These are phyloP conservation scores for Zymoseptoria crescenta DNA, from an alignment of 2,329 filamentous ascomycete genomes.

Conservation along the genomic window DNA sequence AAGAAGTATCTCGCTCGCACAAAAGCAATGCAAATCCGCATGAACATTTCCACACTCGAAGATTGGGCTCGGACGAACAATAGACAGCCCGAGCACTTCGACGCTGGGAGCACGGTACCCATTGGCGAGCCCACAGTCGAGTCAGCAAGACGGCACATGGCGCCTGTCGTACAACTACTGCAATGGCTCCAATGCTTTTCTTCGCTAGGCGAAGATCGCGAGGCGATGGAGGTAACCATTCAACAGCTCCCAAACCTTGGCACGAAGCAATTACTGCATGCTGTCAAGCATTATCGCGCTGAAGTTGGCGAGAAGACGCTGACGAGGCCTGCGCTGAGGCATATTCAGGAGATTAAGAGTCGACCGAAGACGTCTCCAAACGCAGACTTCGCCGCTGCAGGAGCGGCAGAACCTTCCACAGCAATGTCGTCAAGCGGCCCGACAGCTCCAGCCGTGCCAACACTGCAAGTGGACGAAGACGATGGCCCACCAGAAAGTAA, in stretches of 20 bases:
- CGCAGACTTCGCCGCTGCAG: constrained; percentile 2
- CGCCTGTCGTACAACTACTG: constrained; percentile 83
- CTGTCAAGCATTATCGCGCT: constrained; percentile 84
- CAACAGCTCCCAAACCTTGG: constrained; percentile 80
- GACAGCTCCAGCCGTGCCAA: constrained; percentile 7
- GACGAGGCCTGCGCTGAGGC: constrained; percentile 80
- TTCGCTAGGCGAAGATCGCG: constrained; percentile 80
- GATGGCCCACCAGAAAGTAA: constrained; percentile 66
- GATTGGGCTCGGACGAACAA: constrained; percentile 96
- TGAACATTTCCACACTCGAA: constrained; percentile 93
- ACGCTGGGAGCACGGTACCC: constrained; percentile 78
- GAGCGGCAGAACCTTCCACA: constrained; percentile 6
- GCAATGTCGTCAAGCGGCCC: constrained; percentile 17
- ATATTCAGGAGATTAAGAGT: constrained; percentile 70
- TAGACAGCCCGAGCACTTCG: constrained; percentile 87
- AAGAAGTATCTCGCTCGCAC: constrained; percentile 89
- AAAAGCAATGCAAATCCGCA: constrained; percentile 98
- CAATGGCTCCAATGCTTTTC: constrained; percentile 99
- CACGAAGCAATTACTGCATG: constrained; percentile 82
- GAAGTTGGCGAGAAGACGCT: constrained; percentile 93
- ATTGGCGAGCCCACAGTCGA: constrained; percentile 84
- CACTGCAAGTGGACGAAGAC: constrained; percentile 46
- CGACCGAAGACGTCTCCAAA: constrained; percentile 30
- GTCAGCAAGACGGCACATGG: constrained; percentile 72
- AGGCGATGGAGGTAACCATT: constrained; percentile 78